A percentile compares a stretch with the other conserved stretches of the same genome.
phyloP scores from a whole-genome alignment of 371 early-diverging fungal species.

The Rhizopus stolonifer region DNA sequence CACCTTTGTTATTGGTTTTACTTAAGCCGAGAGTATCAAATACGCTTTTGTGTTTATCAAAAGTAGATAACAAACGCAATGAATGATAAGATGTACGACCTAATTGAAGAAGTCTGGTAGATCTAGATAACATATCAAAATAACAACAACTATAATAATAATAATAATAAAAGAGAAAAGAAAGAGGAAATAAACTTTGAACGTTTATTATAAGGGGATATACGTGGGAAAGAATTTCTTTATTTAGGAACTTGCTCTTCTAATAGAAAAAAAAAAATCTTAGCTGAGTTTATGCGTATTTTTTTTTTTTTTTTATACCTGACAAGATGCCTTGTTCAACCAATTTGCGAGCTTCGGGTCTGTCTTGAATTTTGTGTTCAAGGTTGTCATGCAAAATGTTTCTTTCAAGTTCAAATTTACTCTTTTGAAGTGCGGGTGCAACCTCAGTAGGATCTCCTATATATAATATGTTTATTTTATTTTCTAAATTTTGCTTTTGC shows the following conservation, averaged over 20 bases:
- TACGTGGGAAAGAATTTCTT: slow-evolving; percentile 4
- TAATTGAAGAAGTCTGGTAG: no score
- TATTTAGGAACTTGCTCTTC: slow-evolving; percentile 22
- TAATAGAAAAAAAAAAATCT: not conserved
- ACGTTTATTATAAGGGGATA: no score
- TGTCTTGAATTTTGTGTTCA: slow-evolving; percentile 67
- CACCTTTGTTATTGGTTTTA: slow-evolving; percentile 77
- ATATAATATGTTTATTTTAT: no score
- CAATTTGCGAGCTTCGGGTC: slow-evolving; percentile 70
- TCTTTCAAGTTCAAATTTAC: slow-evolving; percentile 53
- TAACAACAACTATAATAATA: no score
- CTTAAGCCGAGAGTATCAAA: slow-evolving; percentile 70
- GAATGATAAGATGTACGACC: not conserved
- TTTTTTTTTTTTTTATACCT: slow-evolving; percentile 1
- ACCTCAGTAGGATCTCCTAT: slow-evolving; percentile 41
- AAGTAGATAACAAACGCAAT: slow-evolving; percentile 38
- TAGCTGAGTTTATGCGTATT: not conserved
- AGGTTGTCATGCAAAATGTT: slow-evolving; percentile 67
- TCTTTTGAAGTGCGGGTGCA: slow-evolving; percentile 54
- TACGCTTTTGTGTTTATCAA: slow-evolving; percentile 44
- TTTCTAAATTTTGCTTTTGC: no score
- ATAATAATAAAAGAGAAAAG: no score
- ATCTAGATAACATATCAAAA: no score
- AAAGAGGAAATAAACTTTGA: no score
- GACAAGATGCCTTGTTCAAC: slow-evolving; percentile 66